Base-by-base conservation (phyloP, 2,329 filamentous ascomycete species). In the Diplodia intermedia region DNA sequence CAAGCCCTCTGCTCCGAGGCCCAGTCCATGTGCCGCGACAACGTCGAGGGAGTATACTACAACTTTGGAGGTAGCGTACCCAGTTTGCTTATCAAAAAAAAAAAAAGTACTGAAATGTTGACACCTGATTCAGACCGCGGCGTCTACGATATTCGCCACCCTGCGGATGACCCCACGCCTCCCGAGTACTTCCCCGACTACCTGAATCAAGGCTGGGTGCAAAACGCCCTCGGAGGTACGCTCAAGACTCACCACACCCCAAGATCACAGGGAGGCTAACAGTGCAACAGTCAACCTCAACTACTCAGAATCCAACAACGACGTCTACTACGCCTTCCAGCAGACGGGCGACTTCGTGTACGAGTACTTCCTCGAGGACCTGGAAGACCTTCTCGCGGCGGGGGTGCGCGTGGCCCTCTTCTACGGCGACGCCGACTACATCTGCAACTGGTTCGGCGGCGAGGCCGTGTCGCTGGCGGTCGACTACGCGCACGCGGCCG, bases 131-230 rank as follows among this genome's bases (percentile, higher is more conserved):
- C 65, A 7, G 36, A 50, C n/a, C 62, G 69, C 29, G 86, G 86
- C 67, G 76, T 79, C 4, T 89, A 89, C 72, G 88, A 90, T 69
- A 86, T 91, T 68, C 83, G 88, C 6, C 85, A 88, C 65, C 81
- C 83, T 15, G 77, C 72, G 69, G 65, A 82, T 38, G 75, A 91
- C 73, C 87, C 90, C 0, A 90, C 90, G 70, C 90, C 91, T 3
- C 83, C 88, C 0, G 79, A 78, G 43, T 87, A 86, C 65, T 90
- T 89, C 75, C 72, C 82, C 23, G 84, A 88, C 49, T 92, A 90
- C 76, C 83, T 94, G 65, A 90, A 91, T 74, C 83, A 85, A 54
- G 82, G 83, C 12, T 71, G 76, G 6, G 82, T 91, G 1, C 86
- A 88, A 69, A 75, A 85, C 23, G 85, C 86, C 1, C 83, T 92